A percentile compares a stretch with the other conserved stretches of the same genome.
phyloP scores from a whole-genome alignment of 768 basidiomycete species.

The Gloeopeniophorella convolvens region DNA sequence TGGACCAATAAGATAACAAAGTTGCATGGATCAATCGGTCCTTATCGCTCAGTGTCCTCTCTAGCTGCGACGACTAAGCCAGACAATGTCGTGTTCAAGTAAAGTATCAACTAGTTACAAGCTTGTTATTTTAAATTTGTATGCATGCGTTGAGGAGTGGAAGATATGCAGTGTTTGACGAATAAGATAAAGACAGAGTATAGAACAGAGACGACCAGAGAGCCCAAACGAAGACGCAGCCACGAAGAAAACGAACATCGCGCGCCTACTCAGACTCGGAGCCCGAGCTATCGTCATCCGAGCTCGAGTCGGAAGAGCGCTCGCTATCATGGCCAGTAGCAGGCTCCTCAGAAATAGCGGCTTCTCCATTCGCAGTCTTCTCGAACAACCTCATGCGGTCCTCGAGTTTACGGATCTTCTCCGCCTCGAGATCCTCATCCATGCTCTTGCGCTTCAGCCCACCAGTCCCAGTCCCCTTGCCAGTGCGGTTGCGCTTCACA shows the following conservation, averaged over 20 bases:
- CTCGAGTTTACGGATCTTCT: constrained; percentile 90
- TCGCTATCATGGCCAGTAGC: constrained; percentile 54
- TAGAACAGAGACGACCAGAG: constrained; percentile 8
- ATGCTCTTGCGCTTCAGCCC: constrained; percentile 92
- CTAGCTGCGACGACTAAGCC: constrained; percentile 14
- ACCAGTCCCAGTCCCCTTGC: constrained; percentile 82
- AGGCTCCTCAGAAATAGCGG: constrained; percentile 28
- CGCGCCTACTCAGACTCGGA: constrained; percentile 72
- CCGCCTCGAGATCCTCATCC: constrained; percentile 94
- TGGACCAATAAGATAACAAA: no score
- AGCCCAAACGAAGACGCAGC: background rate
- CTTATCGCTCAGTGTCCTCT: no score
- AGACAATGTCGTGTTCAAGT: constrained; percentile 20
- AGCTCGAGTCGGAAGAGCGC: constrained; percentile 74
- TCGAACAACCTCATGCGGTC: constrained; percentile 83
- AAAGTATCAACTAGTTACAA: constrained; percentile 27
- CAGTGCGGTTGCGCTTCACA: constrained; percentile 57
- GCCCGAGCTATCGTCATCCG: constrained; percentile 72
- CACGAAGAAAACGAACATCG: background rate
- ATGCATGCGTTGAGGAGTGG: constrained; percentile 23
- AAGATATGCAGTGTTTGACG: constrained; percentile 22
- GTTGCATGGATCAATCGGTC: no score
- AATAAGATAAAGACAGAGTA: constrained; percentile 20
- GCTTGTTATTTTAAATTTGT: constrained; percentile 28
- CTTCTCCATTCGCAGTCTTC: constrained; percentile 34